Base-by-base conservation (phyloP, 2,329 filamentous ascomycete genomes). In the Colletotrichum melonis region DNA sequence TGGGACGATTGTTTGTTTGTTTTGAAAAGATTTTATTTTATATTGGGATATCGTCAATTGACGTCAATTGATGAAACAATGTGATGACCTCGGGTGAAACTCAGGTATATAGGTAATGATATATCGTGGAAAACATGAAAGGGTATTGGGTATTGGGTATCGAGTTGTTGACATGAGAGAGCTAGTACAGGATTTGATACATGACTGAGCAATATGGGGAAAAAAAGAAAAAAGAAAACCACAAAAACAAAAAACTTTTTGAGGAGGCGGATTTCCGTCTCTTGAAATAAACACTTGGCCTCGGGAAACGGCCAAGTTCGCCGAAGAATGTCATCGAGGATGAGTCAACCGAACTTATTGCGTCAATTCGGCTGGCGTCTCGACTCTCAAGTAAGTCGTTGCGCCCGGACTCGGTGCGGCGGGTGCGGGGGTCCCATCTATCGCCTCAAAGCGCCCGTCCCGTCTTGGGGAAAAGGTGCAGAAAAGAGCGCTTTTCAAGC, bases 71-170 rank as follows among this genome's bases (percentile, higher is more conserved):
- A 26, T 28, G 19, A 55, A 70, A 56, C 46, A 1, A 42, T 19
- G 38, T n/a, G 63, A 35, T 24, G 38, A 19, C 22, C 38, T 54
- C 65, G 26, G 35, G 12, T 49, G 16, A 58, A 57, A 32, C 52
- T 49, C 42, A 49, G 16, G 42, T 49, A 49, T 49, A 49, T 49
- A 49, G 14, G 19, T 42, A 16, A 49, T 62, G 30, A 26, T 70
- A 24, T 73, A 46, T 56, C 60, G 55, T 73, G 59, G 46, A 26
- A 54, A 63, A 68, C 30, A 32, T 69, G 67, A 73, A 58, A 63
- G 42, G 63, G 67, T 55, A 66, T 66, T 49, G 42, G 62, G 62
- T 73, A 69, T 69, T 58, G 56, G 65, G 71, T 69, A 73, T 73
- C 64, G 73, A 42, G 38, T 46, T n/a, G 58, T 38, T n/a, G 24